These are phyloP conservation scores for Vigna unguiculata DNA, from an alignment of 306 rosid genomes.

Conservation along the genomic window DNA sequence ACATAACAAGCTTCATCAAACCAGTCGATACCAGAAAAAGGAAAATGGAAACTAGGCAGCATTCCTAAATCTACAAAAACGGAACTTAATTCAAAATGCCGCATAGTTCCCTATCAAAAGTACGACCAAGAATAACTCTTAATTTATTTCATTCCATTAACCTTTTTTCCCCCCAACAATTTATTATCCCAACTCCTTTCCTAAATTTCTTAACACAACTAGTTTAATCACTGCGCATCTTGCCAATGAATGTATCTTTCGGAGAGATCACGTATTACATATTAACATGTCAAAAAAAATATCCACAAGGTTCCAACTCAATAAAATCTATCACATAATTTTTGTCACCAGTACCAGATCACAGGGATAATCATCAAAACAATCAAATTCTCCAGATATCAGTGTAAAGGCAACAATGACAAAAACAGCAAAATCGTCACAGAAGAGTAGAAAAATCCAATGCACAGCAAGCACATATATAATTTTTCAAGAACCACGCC, in stretches of 20 bases:
- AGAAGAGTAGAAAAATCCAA: constrained; percentile 23
- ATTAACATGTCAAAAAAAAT: not conserved
- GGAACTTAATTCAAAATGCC: not conserved
- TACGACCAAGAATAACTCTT: too few species aligned
- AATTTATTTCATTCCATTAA: not conserved
- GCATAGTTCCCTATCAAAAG: too few species aligned
- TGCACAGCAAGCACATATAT: not conserved
- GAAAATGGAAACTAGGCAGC: not conserved
- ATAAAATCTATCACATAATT: not conserved
- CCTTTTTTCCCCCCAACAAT: constrained; percentile 27
- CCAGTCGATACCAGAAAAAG: constrained; percentile 22
- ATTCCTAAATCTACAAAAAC: constrained; percentile 20
- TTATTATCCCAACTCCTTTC: not conserved
- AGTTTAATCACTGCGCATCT: constrained; percentile 23
- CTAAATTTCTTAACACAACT: constrained; percentile 10
- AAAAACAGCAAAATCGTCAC: constrained; percentile 29
- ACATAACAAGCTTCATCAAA: constrained; percentile 1
- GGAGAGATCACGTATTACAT: not conserved
- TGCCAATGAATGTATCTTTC: not conserved
- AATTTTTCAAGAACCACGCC: constrained; percentile 5
- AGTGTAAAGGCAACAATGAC: constrained; percentile 16
- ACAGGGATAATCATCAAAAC: constrained; percentile 33
- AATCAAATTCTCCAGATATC: constrained; percentile 23
- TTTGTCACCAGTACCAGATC: not conserved
- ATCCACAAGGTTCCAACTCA: constrained; percentile 20